Base-by-base conservation (phyloP, 2,329 filamentous ascomycete genomes). In the Fusarium poae region DNA sequence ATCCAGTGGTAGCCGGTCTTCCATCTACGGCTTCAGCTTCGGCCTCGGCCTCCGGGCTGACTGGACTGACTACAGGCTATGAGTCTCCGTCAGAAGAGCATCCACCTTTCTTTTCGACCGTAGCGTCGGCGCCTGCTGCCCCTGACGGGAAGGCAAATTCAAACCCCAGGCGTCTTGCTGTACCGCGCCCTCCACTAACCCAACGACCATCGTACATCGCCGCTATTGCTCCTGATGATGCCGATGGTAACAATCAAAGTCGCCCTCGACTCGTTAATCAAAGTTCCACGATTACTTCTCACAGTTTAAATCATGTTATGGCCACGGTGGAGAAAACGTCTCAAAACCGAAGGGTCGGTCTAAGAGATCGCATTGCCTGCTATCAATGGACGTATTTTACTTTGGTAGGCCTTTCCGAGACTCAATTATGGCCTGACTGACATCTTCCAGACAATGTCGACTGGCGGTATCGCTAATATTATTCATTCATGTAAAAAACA, bases 331-430 rank as follows among this genome's bases (percentile, higher is more conserved):
- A 77, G 52, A 77, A 75, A 43, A 49, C 63, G 16, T 44, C 51
- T 4, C 51, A 67, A 12, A 51, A 35, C 1, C 74, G 63, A n/a
- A 81, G 77, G 45, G 78, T 85, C 45, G 77, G 83, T 18, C 72
- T 87, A 48, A 79, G 81, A 37, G 85, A 86, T 64, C 79, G 85
- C 35, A 83, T 87, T 61, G 81, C 80, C 40, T 87, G 83, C 62
- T 83, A 83, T 65, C 82, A 82, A 71, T 95, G 92, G 92, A 93
- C 91, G 0, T 95, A 89, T 84, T 95, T 94, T 73, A 92, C 91
- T 23, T 85, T 85, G 72, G 72, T 74, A 42, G 16, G 57, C 57
- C 13, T 43, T 37, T 9, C 4, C 30, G 4, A 27, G 34, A 23
- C n/a, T 29, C 23, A 40, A 12, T 49, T 8, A 16, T 46, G 43